Conservation (phyloP, 1,139 yeast species). For the Zygosaccharomyces pseudobailii region DNA sequence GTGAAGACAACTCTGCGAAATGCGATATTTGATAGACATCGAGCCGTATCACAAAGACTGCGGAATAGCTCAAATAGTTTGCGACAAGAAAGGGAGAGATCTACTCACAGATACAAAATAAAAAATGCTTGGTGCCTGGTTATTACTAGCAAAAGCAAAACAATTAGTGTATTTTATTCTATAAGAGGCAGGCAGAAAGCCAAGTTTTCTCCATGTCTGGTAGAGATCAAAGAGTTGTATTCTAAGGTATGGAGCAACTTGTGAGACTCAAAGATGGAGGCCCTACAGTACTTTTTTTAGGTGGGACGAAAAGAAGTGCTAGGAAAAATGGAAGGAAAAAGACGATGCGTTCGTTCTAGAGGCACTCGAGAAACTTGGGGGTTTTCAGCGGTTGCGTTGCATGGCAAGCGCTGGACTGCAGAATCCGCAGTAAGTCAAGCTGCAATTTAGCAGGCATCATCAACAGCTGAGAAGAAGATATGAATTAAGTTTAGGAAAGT, state of each 20-base stretch:
- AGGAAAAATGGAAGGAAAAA: background rate
- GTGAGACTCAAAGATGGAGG: background rate
- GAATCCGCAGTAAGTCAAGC: background rate
- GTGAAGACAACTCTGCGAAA: background rate
- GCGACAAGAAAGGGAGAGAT: background rate
- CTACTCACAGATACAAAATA: background rate
- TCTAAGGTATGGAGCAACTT: background rate
- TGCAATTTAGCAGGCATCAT: background rate
- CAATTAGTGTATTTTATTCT: background rate
- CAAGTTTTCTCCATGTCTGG: background rate
- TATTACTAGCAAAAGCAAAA: background rate
- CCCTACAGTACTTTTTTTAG: background rate
- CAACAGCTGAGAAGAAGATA: constrained; percentile 1
- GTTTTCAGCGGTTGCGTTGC: background rate
- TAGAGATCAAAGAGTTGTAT: background rate
- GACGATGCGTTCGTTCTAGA: background rate
- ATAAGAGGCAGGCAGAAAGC: background rate
- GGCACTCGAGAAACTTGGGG: background rate
- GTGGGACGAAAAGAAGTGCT: background rate
- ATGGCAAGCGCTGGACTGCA: background rate
- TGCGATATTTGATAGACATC: background rate
- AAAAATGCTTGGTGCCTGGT: background rate
- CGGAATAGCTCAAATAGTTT: background rate
- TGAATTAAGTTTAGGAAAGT: background rate
- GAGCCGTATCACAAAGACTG: background rate